Evolutionary conservation across 345 rosid genomes (phyloP), one percentile per base, ranked within the genome.

Genomic region (Firmiana major): DNA sequence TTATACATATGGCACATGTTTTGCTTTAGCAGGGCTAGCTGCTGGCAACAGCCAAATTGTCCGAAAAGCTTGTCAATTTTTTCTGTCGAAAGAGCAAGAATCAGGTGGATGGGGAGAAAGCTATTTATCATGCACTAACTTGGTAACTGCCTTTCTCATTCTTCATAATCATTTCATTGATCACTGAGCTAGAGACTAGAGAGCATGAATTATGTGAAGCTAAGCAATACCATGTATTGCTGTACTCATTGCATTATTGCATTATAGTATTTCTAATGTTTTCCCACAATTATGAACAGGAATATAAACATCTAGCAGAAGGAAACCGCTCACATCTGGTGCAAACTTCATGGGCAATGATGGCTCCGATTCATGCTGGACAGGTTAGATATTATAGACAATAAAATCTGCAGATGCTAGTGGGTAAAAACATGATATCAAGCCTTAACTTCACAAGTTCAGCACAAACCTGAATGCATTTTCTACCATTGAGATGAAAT

Each of bases 41-140:
- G 60, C 74, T 11, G 60, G 2, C 16, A 71, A 71, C 60, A 71
- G 74, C 74, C 26, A 71, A 51, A 19, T 17, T 51, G 74, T 71
- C 62, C 62, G 28, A 9, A 71, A 31, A 71, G 60, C 45, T 51
- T 71, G 74, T 17, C 60, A 51, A 9, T 71, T 71, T 51, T 51
- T 71, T 45, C 60, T 71, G 31, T 49, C 62, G 1, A 71, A 34
- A 71, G 60, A 71, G 26, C 60, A 51, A 19, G 74, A 51, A 7
- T 71, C 60, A 9, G 74, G 74, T 49, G 74, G 74, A 71, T 71
- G 60, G 74, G 74, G 74, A 71, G 74, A 71, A 51, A 71, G 74
- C 74, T 28, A 49, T 38, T 10, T 34, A 31, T 49, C 74, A 17
- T 51, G 74, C 74, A 24, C 42, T 31, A 9, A 71, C 17, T 8